Base-by-base conservation (phyloP, 2,329 filamentous ascomycete species). In the Penicillium brevicompactum region DNA sequence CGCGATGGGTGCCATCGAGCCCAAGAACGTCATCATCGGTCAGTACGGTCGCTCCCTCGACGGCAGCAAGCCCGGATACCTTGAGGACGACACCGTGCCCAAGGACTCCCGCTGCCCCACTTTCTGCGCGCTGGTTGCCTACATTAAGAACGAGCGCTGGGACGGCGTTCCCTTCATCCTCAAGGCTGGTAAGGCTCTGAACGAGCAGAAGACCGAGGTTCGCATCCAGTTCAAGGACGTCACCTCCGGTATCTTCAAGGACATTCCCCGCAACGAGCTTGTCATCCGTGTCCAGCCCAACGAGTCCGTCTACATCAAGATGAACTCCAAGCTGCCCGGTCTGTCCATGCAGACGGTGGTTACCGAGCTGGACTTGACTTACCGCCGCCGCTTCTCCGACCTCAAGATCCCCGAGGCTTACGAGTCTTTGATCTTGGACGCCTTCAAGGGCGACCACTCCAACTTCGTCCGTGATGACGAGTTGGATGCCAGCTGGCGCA, bases 91-190 rank as follows among this genome's bases (percentile, higher is more conserved):
- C 72, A 97, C 94, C 18, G 94, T 99, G 30, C 94, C 94, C 56
- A 94, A 96, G 80, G 92, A 96, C 66, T 97, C 93, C 32, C 87
- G 95, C 68, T 99, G 94, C 84, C 93, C 94, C 27, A 99, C 94
- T 6, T 99, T 99, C 83, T 96, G 92, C 71, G 93, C 94, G 37
- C 87, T 99, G 77, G 93, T 96, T 34, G 92, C 92, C 34, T 96
- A 95, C 80, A 97, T 99, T 79, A 97, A 97, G 86, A 99, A 99
- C 76, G 94, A 99, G 86, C 85, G 94, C 67, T 99, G 94, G 94
- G 95, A 99, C 66, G 95, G 94, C 54, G 94, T 99, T 50, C 94
- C 94, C 49, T 99, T 99, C 82, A 99, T 99, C 77, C 85, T 99
- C 81, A 99, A 99, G 88, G 94, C 94, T 44, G 94, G 94, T 68